Base-by-base conservation (phyloP, 345 rosid species). In the Citrus reticulata region DNA sequence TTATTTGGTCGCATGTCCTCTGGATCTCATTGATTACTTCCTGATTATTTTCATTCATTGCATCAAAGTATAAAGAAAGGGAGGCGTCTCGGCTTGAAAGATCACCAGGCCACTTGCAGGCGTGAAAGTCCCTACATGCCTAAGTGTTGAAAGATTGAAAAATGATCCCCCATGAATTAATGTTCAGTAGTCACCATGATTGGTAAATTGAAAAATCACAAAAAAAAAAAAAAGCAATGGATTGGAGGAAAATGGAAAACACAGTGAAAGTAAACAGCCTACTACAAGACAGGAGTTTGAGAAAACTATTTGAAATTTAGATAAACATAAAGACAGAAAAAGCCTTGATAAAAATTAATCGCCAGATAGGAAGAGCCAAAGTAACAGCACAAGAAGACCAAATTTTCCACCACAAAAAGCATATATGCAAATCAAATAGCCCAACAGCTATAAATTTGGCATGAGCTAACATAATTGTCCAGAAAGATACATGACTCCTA, bases 71-170 rank as follows among this genome's bases (percentile, higher is more conserved):
- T 17, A 77, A 34, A 76, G 95, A 84, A 70, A 91, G 93, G 58
- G 91, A 87, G 37, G 77, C 65, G n/a, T 88, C 88, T 70, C 83
- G 84, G 68, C 77, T 86, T 73, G 91, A 88, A 75, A 91, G 90
- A 29, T 72, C 80, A 20, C 34, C 76, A 6, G 95, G 93, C 93
- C 93, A 91, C 73, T 89, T 91, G 88, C 95, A 88, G 22, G 87
- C 91, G 24, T 83, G 90, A 72, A 80, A 91, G 82, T 91, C 95
- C 83, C 89, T 91, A 74, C 95, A 91, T 72, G 85, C 95, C 91
- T 91, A 79, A 58, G 59, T 49, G n/a, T 20, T 63, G 6, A 24
- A 17, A 68, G 7, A 16, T 27, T 17, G 64, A 71, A 51, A 24
- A 22, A 10, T 58, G 65, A 57, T 57, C 4, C 9, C 60, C 64